These are phyloP conservation scores for Sporisorium reilianum DNA, from an alignment of 1,284 basidiomycete species.

Conservation along the genomic window DNA sequence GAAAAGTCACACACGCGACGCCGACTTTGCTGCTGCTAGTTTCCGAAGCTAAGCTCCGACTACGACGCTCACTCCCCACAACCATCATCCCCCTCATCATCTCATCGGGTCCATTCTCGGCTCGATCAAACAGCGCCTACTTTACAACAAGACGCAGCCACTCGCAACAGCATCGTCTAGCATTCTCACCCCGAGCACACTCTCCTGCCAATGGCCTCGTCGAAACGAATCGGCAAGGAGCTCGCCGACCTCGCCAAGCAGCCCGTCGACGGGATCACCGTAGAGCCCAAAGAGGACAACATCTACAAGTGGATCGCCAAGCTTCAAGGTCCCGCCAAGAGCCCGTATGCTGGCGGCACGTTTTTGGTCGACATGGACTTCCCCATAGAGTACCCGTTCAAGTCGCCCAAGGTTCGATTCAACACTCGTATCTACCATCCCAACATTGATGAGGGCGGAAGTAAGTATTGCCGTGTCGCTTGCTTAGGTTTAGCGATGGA, in stretches of 20 bases:
- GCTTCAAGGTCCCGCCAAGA: conserved; percentile 48
- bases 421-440: conserved; percentile 67
- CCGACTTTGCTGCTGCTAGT: background rate
- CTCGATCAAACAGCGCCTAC: too few relatives aligned
- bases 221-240: conserved; percentile 56
- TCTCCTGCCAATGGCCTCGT: conserved; percentile 29
- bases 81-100: background rate
- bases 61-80: background rate
- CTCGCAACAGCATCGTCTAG: background rate
- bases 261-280: conserved; percentile 55
- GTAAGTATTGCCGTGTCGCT: conserved; percentile 30
- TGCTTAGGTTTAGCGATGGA: background rate
- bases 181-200: too few relatives aligned
- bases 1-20: conserved; percentile 5
- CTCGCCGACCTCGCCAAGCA: conserved; percentile 57
- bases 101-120: background rate
- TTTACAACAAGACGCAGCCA: background rate
- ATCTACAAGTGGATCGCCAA: conserved; percentile 63
- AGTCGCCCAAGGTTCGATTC: conserved; percentile 67
- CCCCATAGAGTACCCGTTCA: conserved; percentile 69
- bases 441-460: conserved; percentile 68
- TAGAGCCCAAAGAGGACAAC: conserved; percentile 57
- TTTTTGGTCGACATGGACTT: conserved; percentile 67
- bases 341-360: conserved; percentile 63
- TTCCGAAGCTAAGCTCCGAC: background rate